These are phyloP conservation scores for Prunus padus DNA, from an alignment of 306 rosid genomes.

Conservation along the genomic window DNA sequence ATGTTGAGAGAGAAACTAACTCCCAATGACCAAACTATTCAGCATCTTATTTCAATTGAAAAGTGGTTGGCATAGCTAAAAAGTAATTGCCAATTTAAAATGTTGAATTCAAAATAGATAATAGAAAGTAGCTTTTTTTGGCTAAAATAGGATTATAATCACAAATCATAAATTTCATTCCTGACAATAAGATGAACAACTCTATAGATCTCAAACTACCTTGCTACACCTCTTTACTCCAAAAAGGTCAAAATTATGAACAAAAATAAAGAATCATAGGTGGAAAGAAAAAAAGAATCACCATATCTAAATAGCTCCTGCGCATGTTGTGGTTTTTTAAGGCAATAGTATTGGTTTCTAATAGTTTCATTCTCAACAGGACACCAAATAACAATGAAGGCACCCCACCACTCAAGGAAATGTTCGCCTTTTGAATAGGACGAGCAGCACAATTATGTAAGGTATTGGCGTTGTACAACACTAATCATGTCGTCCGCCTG, in stretches of 20 bases:
- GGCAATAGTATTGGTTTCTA: not conserved
- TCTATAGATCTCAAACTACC: not conserved
- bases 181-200: not conserved
- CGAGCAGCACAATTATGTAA: not conserved
- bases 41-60: too few relatives aligned
- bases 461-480: not conserved
- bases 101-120: too few relatives aligned
- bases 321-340: not conserved
- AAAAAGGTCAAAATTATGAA: not conserved
- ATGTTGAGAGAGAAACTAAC: too few relatives aligned
- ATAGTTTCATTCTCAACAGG: not conserved
- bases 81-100: too few relatives aligned
- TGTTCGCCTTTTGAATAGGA: not conserved
- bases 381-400: not conserved
- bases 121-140: too few relatives aligned
- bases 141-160: too few relatives aligned
- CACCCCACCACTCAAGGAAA: not conserved
- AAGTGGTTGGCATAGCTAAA: too few relatives aligned
- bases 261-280: constrained; percentile 5
- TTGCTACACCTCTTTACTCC: constrained; percentile 11
- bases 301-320: not conserved
- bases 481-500: not conserved
- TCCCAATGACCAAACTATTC: too few relatives aligned
- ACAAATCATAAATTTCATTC: not conserved
- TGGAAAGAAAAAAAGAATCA: not conserved